Conservation (phyloP, 164 flowering plant species). For the Dillenia suffruticosa region DNA sequence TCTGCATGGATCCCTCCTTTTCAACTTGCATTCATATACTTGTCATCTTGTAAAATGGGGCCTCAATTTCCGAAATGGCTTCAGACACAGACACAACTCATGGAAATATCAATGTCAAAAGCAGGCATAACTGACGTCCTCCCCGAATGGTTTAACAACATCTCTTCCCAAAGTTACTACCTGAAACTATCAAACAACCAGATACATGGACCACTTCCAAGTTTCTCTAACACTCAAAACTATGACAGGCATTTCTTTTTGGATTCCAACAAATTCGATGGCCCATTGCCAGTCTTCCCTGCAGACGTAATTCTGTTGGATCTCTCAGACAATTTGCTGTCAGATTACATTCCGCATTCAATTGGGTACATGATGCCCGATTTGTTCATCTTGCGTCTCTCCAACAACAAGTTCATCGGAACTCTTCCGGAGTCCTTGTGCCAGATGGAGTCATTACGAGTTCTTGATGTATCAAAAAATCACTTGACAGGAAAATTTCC, state of each 20-base stretch:
- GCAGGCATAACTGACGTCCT: conserved; percentile 1
- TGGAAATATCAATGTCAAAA: not conserved
- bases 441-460: not conserved
- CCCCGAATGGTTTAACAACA: conserved; percentile 10
- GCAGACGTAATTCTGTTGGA: not conserved
- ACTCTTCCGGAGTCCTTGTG: not conserved
- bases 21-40: not conserved
- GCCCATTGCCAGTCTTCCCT: not conserved
- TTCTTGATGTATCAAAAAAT: conserved; percentile 7
- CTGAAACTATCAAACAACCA: conserved; percentile 6
- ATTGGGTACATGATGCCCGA: not conserved
- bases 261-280: conserved; percentile 3
- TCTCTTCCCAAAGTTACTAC: not conserved
- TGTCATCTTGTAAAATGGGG: conserved; percentile 1
- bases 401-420: not conserved
- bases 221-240: not conserved
- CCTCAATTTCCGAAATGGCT: not conserved
- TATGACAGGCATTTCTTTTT: not conserved
- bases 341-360: conserved; percentile 1
- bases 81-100: not conserved
- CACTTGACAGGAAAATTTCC: conserved; percentile 7
- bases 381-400: conserved; percentile 2
- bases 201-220: not conserved
- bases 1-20: conserved; percentile 18
- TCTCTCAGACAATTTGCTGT: conserved; percentile 10